These are phyloP conservation scores for Cylindricascospora bacillispora DNA, from an alignment of 1,139 yeast genomes.

Conservation along the genomic window DNA sequence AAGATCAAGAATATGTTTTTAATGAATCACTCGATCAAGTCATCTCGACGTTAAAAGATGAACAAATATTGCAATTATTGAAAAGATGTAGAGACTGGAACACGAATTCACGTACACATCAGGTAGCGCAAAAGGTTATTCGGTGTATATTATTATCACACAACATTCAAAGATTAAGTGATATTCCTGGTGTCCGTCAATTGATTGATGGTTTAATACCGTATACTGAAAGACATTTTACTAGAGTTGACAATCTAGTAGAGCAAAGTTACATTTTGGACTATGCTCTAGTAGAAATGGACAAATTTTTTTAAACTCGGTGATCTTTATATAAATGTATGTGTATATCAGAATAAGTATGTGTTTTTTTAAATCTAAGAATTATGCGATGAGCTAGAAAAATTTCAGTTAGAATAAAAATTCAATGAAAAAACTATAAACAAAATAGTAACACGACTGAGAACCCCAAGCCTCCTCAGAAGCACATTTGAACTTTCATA, in stretches of 20 bases:
- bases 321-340: background rate
- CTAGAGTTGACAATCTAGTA: slow-evolving; percentile 61
- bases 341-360: slow-evolving; percentile 1
- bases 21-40: slow-evolving; percentile 52
- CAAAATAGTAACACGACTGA: slow-evolving; percentile 13
- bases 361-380: too few relatives aligned
- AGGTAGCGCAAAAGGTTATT: slow-evolving; percentile 65
- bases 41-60: slow-evolving; percentile 44
- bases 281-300: slow-evolving; percentile 72
- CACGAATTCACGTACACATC: slow-evolving; percentile 70
- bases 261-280: slow-evolving; percentile 81
- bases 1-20: slow-evolving; percentile 16
- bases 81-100: slow-evolving; percentile 90
- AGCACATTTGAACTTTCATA: too few relatives aligned
- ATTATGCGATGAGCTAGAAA: background rate
- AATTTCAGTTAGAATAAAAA: background rate
- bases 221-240: slow-evolving; percentile 75
- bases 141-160: slow-evolving; percentile 48
- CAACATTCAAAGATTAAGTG: slow-evolving; percentile 42
- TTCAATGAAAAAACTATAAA: background rate
- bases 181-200: slow-evolving; percentile 54
- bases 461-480: too few relatives aligned
- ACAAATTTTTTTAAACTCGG: slow-evolving; percentile 26
- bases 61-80: slow-evolving; percentile 48
- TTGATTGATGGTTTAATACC: slow-evolving; percentile 68